Percentiles rank a stretch among this genome's conserved stretches.
These are phyloP conservation scores for Ustilago vetiveriae DNA, from an alignment of 1,284 basidiomycete genomes.

Conservation along the genomic window DNA sequence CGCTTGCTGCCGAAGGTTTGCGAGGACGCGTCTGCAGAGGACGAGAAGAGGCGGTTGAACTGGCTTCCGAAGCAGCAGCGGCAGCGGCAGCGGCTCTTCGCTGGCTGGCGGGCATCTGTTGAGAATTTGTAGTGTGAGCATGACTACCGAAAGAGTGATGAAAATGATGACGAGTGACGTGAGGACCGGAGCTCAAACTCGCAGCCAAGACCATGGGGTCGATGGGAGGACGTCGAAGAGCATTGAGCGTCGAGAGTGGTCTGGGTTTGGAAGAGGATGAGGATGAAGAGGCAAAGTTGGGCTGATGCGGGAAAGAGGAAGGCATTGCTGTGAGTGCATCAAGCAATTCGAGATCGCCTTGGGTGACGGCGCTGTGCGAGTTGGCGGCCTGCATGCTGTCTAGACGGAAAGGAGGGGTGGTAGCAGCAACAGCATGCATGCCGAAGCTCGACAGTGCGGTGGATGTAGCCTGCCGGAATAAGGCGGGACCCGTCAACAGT, in stretches of 20 bases:
- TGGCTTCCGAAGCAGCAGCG: constrained; percentile 1
- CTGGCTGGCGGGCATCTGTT: constrained; percentile 59
- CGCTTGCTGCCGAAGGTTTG: constrained; percentile 31
- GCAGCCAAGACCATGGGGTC: constrained; percentile 64
- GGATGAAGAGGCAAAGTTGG: constrained; percentile 14
- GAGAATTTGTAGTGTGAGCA: constrained; percentile 33
- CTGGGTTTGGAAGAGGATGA: constrained; percentile 9
- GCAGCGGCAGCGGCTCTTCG: constrained; percentile 27
- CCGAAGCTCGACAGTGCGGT: neutral
- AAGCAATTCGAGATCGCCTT: constrained; percentile 51
- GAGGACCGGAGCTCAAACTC: constrained; percentile 57
- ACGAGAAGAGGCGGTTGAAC: neutral
- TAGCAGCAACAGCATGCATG: constrained; percentile 19
- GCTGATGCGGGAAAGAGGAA: constrained; percentile 43
- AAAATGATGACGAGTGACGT: constrained; percentile 64
- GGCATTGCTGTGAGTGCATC: constrained; percentile 51
- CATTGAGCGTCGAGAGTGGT: constrained; percentile 58
- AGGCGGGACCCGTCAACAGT: too few relatives aligned
- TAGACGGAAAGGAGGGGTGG: constrained; percentile 6
- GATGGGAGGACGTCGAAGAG: constrained; percentile 60
- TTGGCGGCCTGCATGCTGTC: constrained; percentile 35
- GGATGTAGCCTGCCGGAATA: too few relatives aligned
- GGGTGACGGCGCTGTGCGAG: constrained; percentile 32
- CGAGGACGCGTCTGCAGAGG: constrained; percentile 9
- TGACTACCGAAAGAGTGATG: constrained; percentile 56